Percentiles rank a stretch among this genome's conserved stretches.
Evolutionary conservation across 2,329 filamentous ascomycete species (phyloP).

Genomic region (Paecilomyces niveus): DNA sequence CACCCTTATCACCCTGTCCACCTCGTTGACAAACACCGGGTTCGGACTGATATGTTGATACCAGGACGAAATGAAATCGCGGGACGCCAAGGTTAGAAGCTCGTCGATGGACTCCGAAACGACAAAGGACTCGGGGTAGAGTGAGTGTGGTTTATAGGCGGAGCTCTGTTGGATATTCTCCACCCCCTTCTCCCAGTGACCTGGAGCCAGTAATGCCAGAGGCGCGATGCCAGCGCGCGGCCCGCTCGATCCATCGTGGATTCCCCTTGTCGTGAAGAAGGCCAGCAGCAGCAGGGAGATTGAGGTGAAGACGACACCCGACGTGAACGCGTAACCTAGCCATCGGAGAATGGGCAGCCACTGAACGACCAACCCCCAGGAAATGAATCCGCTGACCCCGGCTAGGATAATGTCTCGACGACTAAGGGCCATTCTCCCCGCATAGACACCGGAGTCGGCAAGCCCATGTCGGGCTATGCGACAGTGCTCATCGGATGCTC

Average conservation of each 20-base stretch:
- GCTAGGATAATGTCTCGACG: constrained; percentile 38
- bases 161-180: constrained; percentile 58
- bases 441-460: constrained; percentile 35
- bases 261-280: constrained; percentile 47
- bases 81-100: constrained; percentile 66
- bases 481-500: constrained; percentile 2
- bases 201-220: constrained; percentile 54
- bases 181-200: constrained; percentile 64
- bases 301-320: constrained; percentile 54
- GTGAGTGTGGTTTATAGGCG: constrained; percentile 58
- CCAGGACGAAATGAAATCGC: constrained; percentile 85
- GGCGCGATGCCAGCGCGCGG: constrained; percentile 37
- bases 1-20: constrained; percentile 70
- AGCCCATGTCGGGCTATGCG: constrained; percentile 26
- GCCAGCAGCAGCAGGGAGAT: constrained; percentile 53
- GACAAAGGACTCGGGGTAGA: constrained; percentile 69
- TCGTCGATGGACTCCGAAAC: constrained; percentile 76
- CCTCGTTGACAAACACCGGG: constrained; percentile 73
- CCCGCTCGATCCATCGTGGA: constrained; percentile 28
- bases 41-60: constrained; percentile 79
- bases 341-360: constrained; percentile 79
- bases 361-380: constrained; percentile 79
- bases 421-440: constrained; percentile 41
- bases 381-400: constrained; percentile 51
- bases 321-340: constrained; percentile 73